These are phyloP conservation scores for Austroboletus novae-zelandiae DNA, from an alignment of 1,284 basidiomycete species.

Conservation along the genomic window DNA sequence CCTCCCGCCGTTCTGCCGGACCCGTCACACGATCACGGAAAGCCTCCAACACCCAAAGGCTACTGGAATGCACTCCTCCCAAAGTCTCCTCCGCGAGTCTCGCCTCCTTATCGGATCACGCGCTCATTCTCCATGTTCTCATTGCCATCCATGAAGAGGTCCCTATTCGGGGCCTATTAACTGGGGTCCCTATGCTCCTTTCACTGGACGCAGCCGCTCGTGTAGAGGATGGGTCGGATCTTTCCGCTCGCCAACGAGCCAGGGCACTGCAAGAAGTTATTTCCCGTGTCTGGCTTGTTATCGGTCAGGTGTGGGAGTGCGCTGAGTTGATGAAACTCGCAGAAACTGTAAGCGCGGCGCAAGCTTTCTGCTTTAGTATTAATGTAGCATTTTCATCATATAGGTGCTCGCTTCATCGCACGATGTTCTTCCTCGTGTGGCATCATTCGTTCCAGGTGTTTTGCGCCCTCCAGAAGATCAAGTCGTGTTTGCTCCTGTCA, in stretches of 20 bases:
- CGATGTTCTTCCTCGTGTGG: slow-evolving; percentile 33
- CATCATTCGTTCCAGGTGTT: slow-evolving; percentile 28
- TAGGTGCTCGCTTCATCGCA: slow-evolving; percentile 39
- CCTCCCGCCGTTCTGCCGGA: slow-evolving; percentile 49
- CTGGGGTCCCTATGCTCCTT: slow-evolving; percentile 83
- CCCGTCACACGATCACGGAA: slow-evolving; percentile 52
- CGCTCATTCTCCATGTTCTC: slow-evolving; percentile 71
- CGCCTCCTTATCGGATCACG: slow-evolving; percentile 73
- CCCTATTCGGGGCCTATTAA: slow-evolving; percentile 72
- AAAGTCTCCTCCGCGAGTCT: slow-evolving; percentile 45
- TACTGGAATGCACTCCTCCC: slow-evolving; percentile 48
- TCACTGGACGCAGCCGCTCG: slow-evolving; percentile 63
- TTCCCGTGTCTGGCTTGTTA: slow-evolving; percentile 59
- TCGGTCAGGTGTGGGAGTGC: slow-evolving; percentile 75
- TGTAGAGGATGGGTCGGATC: slow-evolving; percentile 41
- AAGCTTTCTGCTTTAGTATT: slow-evolving; percentile 13
- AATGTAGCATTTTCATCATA: slow-evolving; percentile 8
- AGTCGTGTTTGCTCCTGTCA: slow-evolving; percentile 26
- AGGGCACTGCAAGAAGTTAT: slow-evolving; percentile 65
- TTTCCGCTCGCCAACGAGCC: slow-evolving; percentile 45
- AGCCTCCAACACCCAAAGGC: slow-evolving; percentile 48
- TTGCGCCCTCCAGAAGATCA: slow-evolving; percentile 31
- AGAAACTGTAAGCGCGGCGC: slow-evolving; percentile 47
- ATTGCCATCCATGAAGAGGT: slow-evolving; percentile 64
- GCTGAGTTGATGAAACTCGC: slow-evolving; percentile 52